phyloP scores from a whole-genome alignment of 1,284 basidiomycete genomes.

The Puccinia horiana region DNA sequence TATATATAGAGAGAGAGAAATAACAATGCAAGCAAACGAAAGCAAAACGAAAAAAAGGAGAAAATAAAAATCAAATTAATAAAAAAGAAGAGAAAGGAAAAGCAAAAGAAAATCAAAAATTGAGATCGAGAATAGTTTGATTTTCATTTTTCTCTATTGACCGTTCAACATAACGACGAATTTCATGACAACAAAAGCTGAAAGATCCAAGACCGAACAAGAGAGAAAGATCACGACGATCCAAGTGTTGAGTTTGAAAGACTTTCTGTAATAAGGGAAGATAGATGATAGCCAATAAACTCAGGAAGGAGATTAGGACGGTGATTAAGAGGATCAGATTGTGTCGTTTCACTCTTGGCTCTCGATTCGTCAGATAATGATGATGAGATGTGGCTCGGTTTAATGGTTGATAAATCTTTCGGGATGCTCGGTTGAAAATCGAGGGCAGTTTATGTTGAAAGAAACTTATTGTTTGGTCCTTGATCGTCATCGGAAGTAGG shows the following conservation, averaged over 20 bases:
- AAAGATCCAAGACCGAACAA: constrained; percentile 71
- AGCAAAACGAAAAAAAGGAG: neutral
- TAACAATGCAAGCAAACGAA: neutral
- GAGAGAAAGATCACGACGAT: constrained; percentile 69
- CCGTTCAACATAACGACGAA: constrained; percentile 74
- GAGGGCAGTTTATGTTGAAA: constrained; percentile 46
- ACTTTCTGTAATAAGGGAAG: constrained; percentile 84
- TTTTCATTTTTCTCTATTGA: constrained; percentile 55
- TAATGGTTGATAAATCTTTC: constrained; percentile 4
- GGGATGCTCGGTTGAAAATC: neutral
- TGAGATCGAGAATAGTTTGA: neutral
- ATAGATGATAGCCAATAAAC: constrained; percentile 83
- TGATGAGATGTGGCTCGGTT: constrained; percentile 50
- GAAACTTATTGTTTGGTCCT: constrained; percentile 50
- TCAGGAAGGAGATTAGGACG: constrained; percentile 77
- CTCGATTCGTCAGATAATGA: constrained; percentile 48
- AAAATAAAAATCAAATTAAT: no score
- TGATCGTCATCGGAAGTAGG: constrained; percentile 51
- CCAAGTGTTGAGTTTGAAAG: constrained; percentile 87
- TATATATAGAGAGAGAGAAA: neutral
- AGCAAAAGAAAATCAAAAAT: constrained; percentile 17
- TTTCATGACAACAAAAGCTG: constrained; percentile 77
- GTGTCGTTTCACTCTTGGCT: constrained; percentile 68
- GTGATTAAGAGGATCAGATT: constrained; percentile 89
- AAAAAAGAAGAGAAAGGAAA: constrained; percentile 2